Base-by-base conservation (phyloP, 805 yeast genomes). In the Clavispora fructus region DNA sequence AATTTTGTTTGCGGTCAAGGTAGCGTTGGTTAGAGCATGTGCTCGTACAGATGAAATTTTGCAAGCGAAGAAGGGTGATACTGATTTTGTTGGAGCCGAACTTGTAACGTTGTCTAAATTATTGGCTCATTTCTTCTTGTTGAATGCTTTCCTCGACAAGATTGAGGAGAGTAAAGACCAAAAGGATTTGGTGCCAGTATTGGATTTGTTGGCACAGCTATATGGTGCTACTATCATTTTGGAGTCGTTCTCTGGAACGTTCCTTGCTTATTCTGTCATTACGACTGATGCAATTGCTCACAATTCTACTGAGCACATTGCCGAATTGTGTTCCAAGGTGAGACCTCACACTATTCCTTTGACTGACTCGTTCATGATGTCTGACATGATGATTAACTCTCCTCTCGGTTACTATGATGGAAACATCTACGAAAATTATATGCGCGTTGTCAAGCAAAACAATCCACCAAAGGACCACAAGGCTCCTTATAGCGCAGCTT, bases 331-430 rank as follows among this genome's bases (percentile, higher is more conserved):
- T 50, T 44, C 55, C n/a, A 63, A 58, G 43, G 43, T 72, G 45
- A 66, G 96, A 64, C 78, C 80, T 28, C 80, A 85, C 57, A 86
- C 85, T 45, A 80, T 88, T 62, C 85, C 86, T 1, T 73, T 87
- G 57, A 85, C 95, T 6, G 97, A 90, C 65, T 77, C 95, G 1
- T 90, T 90, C 74, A 80, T 85, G 65, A 75, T 85, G 52, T 80
- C 88, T 35, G 96, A 90, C 67, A 84, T 77, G 62, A 78, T 85
- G 69, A 75, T 90, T 60, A 87, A 89, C 63, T 82, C 96, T 0
- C 83, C 94, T 5, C 77, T 90, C 47, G 97, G 97, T 40, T 75
- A 73, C 47, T 83, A 77, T 65, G 82, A 86, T 56, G 97, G 97
- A 48, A 83, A 90, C 63, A 82, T 87, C 46, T 90, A 89, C 69